phyloP scores from a whole-genome alignment of 441 rosid genomes.

The Pelargonium australe region DNA sequence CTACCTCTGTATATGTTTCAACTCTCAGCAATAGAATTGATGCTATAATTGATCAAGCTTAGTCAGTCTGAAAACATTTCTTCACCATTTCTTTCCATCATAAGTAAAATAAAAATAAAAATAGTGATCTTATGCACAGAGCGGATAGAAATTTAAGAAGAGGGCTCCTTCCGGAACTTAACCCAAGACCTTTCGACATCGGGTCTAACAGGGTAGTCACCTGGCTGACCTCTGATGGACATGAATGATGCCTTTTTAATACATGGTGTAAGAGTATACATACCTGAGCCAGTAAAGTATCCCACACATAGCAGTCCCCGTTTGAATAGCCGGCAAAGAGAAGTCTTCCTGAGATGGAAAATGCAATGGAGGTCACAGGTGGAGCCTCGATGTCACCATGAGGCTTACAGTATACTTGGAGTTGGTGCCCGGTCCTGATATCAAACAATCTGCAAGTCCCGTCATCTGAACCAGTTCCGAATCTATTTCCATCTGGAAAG shows the following conservation, averaged over 20 bases:
- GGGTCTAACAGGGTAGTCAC: too few relatives aligned
- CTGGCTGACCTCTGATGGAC: too few relatives aligned
- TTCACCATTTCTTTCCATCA: too few relatives aligned
- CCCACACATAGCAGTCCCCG: constrained; percentile 86
- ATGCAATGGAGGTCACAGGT: constrained; percentile 48
- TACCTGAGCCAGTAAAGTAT: constrained; percentile 83
- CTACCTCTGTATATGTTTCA: too few relatives aligned
- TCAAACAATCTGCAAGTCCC: constrained; percentile 96
- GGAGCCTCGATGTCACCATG: constrained; percentile 44
- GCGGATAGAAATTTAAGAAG: too few relatives aligned
- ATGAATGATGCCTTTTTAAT: not conserved
- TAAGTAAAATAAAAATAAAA: too few relatives aligned
- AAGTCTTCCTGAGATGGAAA: constrained; percentile 64
- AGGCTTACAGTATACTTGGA: constrained; percentile 64
- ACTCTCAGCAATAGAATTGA: too few relatives aligned
- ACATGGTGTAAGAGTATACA: constrained; percentile 7
- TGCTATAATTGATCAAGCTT: too few relatives aligned
- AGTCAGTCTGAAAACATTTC: too few relatives aligned
- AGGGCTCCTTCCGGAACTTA: too few relatives aligned
- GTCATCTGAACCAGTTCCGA: constrained; percentile 95
- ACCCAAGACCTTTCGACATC: too few relatives aligned
- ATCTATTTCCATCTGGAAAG: constrained; percentile 96
- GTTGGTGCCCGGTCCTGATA: constrained; percentile 88
- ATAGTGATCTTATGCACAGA: too few relatives aligned
- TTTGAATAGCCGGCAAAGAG: constrained; percentile 81